These are phyloP conservation scores for Mortierella sp. DNA, from an alignment of 371 early-diverging fungal species.

Conservation along the genomic window DNA sequence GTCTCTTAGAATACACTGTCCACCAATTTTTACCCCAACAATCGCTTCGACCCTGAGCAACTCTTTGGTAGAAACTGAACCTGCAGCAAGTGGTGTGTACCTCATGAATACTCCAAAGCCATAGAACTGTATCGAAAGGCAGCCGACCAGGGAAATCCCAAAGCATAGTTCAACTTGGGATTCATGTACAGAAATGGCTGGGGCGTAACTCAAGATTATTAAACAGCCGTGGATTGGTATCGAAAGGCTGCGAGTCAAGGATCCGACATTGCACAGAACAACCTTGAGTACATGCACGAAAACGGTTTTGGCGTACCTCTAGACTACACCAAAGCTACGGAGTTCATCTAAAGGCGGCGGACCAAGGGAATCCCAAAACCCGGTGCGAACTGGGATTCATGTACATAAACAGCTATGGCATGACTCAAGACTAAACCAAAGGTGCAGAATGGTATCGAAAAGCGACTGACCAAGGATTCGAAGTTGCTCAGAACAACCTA, in stretches of 20 bases:
- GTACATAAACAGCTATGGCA: background rate
- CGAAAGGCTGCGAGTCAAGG: background rate
- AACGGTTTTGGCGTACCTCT: too few relatives aligned
- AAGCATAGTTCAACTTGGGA: background rate
- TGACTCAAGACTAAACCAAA: too few relatives aligned
- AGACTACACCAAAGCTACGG: too few relatives aligned
- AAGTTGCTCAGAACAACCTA: background rate
- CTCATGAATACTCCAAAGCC: too few relatives aligned
- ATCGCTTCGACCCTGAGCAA: too few relatives aligned
- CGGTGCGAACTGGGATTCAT: background rate
- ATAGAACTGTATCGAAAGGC: too few relatives aligned
- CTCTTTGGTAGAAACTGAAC: too few relatives aligned
- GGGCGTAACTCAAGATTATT: too few relatives aligned
- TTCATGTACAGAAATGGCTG: background rate
- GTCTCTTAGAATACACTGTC: too few relatives aligned
- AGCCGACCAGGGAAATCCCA: background rate
- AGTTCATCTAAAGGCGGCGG: background rate
- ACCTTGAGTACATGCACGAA: background rate
- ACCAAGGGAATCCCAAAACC: background rate
- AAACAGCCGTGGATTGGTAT: background rate
- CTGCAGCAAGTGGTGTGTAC: too few relatives aligned
- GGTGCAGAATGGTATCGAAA: background rate
- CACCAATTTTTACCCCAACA: too few relatives aligned
- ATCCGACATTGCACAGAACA: background rate
- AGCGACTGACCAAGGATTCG: background rate